Evolutionary conservation across 192 early-diverging fungal species (phyloP), one percentile per base, ranked within the genome.

Genomic region (Cladochytrium replicatum): DNA sequence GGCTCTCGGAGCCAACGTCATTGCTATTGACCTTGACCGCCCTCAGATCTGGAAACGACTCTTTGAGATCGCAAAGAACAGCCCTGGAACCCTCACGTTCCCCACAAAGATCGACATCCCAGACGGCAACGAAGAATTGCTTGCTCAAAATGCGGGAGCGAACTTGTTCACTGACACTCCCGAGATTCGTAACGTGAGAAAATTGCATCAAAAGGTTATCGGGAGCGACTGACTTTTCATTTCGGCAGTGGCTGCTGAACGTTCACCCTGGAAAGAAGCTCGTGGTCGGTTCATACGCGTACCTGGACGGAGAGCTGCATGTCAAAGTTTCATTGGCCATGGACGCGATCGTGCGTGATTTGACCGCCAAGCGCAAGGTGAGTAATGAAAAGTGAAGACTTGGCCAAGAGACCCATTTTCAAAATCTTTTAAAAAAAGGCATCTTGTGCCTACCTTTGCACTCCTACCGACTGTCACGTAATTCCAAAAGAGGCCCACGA

Each of bases 381-480:
- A n/a, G 32, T n/a, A n/a, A n/a, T n/a, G n/a, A n/a, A n/a, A n/a
- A n/a, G n/a, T n/a, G n/a, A n/a, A n/a, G n/a, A n/a, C n/a, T n/a
- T n/a, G n/a, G n/a, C n/a, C n/a, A n/a, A n/a, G n/a, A n/a, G n/a
- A n/a, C n/a, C n/a, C n/a, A n/a, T n/a, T n/a, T 37, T 37, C 34
- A 37, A 11, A n/a, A n/a, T 9, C n/a, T 37, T 37, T n/a, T n/a
- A n/a, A n/a, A n/a, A n/a, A n/a, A n/a, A n/a, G 6, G 45, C 42
- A 34, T 6, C 50, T 6, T 21, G 23, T n/a, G 32, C 44, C 22
- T 51, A 51, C 47, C 23, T 51, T 11, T 51, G 50, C 50, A 51
- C 50, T 6, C 50, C 50, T 9, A 51, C 50, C 6, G 50, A 51
- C 50, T 44, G 47, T 43, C 50, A 51, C 45, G 50, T 51, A 29